These are phyloP conservation scores for Aspergillus uvarum DNA, from an alignment of 2,329 filamentous ascomycete genomes.

Conservation along the genomic window DNA sequence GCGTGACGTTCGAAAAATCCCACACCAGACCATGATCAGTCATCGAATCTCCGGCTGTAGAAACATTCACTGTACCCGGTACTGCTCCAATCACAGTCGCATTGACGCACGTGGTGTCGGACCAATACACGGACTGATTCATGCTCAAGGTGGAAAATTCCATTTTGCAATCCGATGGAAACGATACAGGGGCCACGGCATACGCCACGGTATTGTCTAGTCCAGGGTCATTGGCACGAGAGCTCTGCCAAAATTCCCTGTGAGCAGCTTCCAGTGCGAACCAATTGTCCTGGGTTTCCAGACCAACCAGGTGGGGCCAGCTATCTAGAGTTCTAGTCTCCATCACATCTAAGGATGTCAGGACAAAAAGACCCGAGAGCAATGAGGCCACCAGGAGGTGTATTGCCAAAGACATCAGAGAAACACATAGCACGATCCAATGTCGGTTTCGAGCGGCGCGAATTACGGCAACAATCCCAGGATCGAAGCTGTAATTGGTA, in stretches of 20 bases:
- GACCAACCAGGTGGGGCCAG: slow-evolving; percentile 10
- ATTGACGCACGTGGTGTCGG: slow-evolving; percentile 15
- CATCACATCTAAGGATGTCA: neutral
- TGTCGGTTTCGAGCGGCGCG: slow-evolving; percentile 20
- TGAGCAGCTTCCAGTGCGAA: neutral
- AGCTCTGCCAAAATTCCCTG: neutral
- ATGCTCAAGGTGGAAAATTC: slow-evolving; percentile 8
- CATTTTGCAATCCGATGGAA: slow-evolving; percentile 9
- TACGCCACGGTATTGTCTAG: neutral
- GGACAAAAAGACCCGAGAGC: slow-evolving; percentile 17
- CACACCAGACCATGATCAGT: neutral
- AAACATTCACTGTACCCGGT: neutral
- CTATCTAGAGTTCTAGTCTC: neutral
- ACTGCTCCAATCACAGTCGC: neutral
- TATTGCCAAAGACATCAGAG: slow-evolving; percentile 16
- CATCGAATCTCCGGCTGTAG: neutral
- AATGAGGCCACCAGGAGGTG: slow-evolving; percentile 19
- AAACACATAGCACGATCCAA: slow-evolving; percentile 20
- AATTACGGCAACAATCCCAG: slow-evolving; percentile 17
- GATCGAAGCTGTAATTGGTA: slow-evolving; percentile 22
- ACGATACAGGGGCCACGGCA: neutral
- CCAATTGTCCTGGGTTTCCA: slow-evolving; percentile 6
- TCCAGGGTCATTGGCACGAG: neutral
- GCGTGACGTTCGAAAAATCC: neutral
- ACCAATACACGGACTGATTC: slow-evolving; percentile 21